Evolutionary conservation across 345 rosid species (phyloP), one percentile per base, ranked within the genome.

Genomic region (Heritiera littoralis): DNA sequence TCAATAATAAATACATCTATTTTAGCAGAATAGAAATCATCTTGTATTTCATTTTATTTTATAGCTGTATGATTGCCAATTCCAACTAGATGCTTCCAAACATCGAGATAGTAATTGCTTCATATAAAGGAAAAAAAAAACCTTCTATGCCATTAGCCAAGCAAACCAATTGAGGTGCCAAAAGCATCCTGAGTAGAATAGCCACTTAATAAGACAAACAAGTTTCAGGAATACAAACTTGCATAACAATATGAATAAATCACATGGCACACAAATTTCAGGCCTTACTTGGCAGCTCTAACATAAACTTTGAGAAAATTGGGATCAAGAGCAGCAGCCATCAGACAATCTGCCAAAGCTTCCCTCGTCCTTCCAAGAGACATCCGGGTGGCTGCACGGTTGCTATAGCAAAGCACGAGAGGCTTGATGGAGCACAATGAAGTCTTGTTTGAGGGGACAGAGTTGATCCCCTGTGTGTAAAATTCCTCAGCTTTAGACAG

Each of bases 301-400:
- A 87, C 76, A 84, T 86, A 89, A 77, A 87, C 97, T 90, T 96
- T 96, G 43, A 88, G 85, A 86, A 93, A 96, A 84, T 78, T 81
- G 38, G 94, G 93, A 86, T 96, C 98, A 75, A 94, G 85, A 40
- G 85, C 77, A 66, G 88, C 89, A 89, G 97, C 97, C 78, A 40
- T 85, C 23, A 77, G 72, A 85, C 99, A 93, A 86, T 96, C 98
- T 18, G 84, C 82, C 78, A 96, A 81, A 79, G 98, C 99, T 86
- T 89, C 99, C 89, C 97, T 91, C 77, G 91, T 78, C 87, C 92
- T 93, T 79, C 95, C 98, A 83, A 94, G 97, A 82, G 99, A 91
- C 80, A 93, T 90, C 59, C 93, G 86, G 61, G 97, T 79, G 78
- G 99, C 99, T 78, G 99, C 99, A 55, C 99, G 96, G 81, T 96